phyloP scores from a whole-genome alignment of 2,329 filamentous ascomycete genomes.

The Didymella keratinophila region DNA sequence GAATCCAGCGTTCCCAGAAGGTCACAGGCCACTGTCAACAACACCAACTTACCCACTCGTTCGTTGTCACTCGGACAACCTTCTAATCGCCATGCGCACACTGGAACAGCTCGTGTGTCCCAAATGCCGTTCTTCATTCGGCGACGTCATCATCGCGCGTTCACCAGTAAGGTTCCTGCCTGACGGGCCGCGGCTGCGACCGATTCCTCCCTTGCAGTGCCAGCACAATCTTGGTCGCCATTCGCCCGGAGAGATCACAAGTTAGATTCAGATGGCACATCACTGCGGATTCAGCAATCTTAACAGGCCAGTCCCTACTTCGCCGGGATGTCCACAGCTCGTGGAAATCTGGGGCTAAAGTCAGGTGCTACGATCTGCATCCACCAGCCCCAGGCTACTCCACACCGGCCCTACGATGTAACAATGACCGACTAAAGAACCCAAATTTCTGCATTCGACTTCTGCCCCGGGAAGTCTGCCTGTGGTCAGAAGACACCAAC shows the following conservation, averaged over 20 bases:
- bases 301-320: neutral
- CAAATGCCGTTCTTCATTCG: conserved; percentile 4
- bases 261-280: neutral
- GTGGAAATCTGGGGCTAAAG: conserved; percentile 6
- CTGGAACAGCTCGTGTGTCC: conserved; percentile 11
- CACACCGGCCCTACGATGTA: conserved; percentile 3
- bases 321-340: neutral
- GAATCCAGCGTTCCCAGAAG: conserved; percentile 17
- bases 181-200: conserved; percentile 5
- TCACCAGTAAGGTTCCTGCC: conserved; percentile 1
- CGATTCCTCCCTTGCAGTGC: conserved; percentile 13
- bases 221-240: conserved; percentile 6
- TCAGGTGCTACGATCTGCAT: conserved; percentile 7
- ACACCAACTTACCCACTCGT: conserved; percentile 17
- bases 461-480: neutral
- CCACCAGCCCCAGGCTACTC: neutral
- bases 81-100: conserved; percentile 22
- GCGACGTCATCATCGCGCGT: conserved; percentile 18
- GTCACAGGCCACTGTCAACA: conserved; percentile 33
- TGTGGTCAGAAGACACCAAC: conserved; percentile 6
- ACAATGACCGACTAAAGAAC: neutral
- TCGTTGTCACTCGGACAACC: conserved; percentile 14
- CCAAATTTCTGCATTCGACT: neutral
- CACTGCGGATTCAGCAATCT: neutral
- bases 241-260: conserved; percentile 1